Base-by-base conservation (phyloP, 2,329 filamentous ascomycete species). In the Fusarium clavum region DNA sequence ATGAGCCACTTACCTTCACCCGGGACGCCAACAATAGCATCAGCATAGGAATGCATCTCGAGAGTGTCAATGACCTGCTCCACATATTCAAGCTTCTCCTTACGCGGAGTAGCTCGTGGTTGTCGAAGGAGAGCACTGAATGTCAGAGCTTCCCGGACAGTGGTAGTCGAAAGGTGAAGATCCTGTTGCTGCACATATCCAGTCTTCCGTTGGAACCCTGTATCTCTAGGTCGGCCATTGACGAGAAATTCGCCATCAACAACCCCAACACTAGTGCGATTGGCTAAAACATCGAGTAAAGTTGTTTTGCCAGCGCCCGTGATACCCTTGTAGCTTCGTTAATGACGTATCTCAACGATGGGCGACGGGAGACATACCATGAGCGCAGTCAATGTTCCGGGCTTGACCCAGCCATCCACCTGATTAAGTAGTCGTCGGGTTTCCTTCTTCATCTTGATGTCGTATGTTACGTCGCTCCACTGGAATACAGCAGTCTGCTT, bases 161-260 rank as follows among this genome's bases (percentile, higher is more conserved):
- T 97, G 1, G 90, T 89, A 0, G 93, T 96, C 16, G 89, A 85
- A 14, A 95, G 83, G 78, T 97, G 94, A 3, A 97, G 85, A 85
- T 97, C 94, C 76, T 96, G 93, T 77, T 97, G 94, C 75, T 96
- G 92, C 25, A 94, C 93, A 72, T 96, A 96, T 45, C 93, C 93
- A 0, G 92, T 95, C 80, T 94, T 94, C 57, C 93, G 90, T 77
- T 96, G 93, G 85, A 97, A 97, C 0, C 91, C 93, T 14, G 85
- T 84, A 70, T 95, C 92, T 38, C 92, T 88, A 30, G 87, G 88
- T 44, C 84, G 86, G 11, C 85, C 86, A 56, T 88, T 84, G 18
- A 88, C 85, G 7, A 87, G 78, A 87, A 97, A 94, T 66, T 94
- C 90, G 57, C 94, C 94, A 2, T 86, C 88, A 38, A 97, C 92